These are phyloP conservation scores for Fusarium sp. DNA, from an alignment of 2,329 filamentous ascomycete species.

Conservation along the genomic window DNA sequence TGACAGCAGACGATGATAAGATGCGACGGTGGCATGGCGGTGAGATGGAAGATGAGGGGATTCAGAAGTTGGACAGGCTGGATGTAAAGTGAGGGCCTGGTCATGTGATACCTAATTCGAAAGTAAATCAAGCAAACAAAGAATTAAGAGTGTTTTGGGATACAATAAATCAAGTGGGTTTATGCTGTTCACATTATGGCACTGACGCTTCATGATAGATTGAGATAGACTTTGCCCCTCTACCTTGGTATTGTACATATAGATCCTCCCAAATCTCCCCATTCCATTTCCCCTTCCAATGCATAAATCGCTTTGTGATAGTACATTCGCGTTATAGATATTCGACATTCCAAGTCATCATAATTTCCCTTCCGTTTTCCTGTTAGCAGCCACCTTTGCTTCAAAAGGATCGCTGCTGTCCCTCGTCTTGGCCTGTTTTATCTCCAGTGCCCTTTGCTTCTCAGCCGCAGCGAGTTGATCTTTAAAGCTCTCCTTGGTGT, in stretches of 20 bases:
- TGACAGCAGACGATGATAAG: conserved; percentile 87
- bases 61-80: conserved; percentile 3
- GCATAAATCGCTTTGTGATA: conserved; percentile 27
- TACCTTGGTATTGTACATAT: conserved; percentile 28
- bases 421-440: not conserved
- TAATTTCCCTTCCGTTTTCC: not conserved
- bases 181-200: not conserved
- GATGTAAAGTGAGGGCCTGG: conserved; percentile 31
- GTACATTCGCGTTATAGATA: conserved; percentile 28
- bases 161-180: not conserved
- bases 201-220: not conserved
- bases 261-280: conserved; percentile 7
- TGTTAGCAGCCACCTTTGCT: conserved; percentile 9
- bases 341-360: conserved; percentile 20
- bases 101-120: conserved; percentile 41
- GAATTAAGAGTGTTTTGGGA: not conserved
- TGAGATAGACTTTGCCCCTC: conserved; percentile 9
- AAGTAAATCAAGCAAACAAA: not conserved
- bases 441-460: conserved; percentile 5
- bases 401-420: conserved; percentile 19
- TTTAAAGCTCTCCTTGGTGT: conserved; percentile 2
- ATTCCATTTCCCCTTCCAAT: conserved; percentile 8
- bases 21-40: conserved; percentile 52
- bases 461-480: conserved; percentile 22
- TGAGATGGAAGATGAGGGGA: conserved; percentile 24